Evolutionary conservation across 176 grass and related monocot species (phyloP), one percentile per base, ranked within the genome.

Genomic region (Alloteropsis semialata): DNA sequence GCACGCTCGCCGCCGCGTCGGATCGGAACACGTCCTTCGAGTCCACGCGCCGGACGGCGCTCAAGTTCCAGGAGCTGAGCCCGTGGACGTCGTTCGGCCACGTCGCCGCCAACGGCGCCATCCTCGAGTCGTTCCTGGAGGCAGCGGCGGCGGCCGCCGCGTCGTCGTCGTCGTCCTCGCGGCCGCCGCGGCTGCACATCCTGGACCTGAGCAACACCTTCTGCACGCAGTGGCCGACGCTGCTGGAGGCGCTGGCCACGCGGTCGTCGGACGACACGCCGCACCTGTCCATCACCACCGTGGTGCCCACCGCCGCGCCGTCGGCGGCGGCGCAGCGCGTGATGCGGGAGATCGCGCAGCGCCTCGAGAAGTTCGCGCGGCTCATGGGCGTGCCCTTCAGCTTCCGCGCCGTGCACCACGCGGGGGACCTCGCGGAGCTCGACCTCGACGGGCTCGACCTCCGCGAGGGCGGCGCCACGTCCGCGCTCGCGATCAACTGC

Each of bases 171-270:
- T 10, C 81, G 1, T 84, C 74, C 22, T 81, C 86, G 46, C 75
- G 76, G 72, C 63, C 79, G 24, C 85, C 77, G 75, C 73, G 89
- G 84, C 84, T 97, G 33, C 95, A 97, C 81, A 97, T 97, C 86
- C 92, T 97, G 34, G 95, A 97, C 82, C 87, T 97, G 1, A 97
- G 95, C 86, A 97, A 90, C 66, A 94, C 95, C 45, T 97, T 97
- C 81, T 97, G 92, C 85, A 97, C 95, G 45, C 92, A 97, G 90
- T 97, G 95, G 95, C 95, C 95, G n/a, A 97, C 95, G 37, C 88
- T 97, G 25, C 92, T 97, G 0, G 95, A 97, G 77, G 95, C 92
- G 21, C 81, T 97, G 16, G 95, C 95, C 19, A 94, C 95, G 36
- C 81, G 90, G 6, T 97, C 95, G 0, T 63, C 95, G 7, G 95